These are phyloP conservation scores for Aspergillus kassunensis DNA, from an alignment of 495 filamentous ascomycete genomes.

Conservation along the genomic window DNA sequence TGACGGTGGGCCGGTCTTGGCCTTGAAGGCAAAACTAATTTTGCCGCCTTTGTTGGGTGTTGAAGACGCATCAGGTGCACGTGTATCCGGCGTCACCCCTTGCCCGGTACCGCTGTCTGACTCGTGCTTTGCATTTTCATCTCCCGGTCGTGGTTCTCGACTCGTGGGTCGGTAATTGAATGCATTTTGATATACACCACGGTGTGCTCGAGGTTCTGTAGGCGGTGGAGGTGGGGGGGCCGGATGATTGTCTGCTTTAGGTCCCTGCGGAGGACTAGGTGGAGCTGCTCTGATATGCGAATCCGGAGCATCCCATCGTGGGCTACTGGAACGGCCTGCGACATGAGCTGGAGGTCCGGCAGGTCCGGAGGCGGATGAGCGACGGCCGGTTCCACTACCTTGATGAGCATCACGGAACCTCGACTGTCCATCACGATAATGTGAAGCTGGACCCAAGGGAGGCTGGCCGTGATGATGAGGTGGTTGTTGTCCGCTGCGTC, in stretches of 20 bases:
- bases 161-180: conserved; percentile 58
- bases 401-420: conserved; percentile 53
- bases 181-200: conserved; percentile 49
- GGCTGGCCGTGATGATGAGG: conserved; percentile 53
- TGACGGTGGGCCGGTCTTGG: conserved; percentile 56
- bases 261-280: conserved; percentile 29
- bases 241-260: conserved; percentile 24
- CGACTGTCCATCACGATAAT: conserved; percentile 52
- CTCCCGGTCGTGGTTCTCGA: conserved; percentile 60
- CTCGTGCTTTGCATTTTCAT: conserved; percentile 43
- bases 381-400: conserved; percentile 45
- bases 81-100: conserved; percentile 44
- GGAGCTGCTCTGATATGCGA: conserved; percentile 29
- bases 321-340: conserved; percentile 51
- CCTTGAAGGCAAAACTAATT: conserved; percentile 85
- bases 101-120: conserved; percentile 25
- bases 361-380: conserved; percentile 34
- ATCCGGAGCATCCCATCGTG: conserved; percentile 55
- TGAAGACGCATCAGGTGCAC: conserved; percentile 45
- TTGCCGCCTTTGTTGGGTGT: conserved; percentile 61
- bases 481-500: conserved; percentile 50
- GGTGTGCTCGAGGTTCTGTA: conserved; percentile 30
- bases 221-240: conserved; percentile 21
- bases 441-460: conserved; percentile 50
- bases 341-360: conserved; percentile 27